Base-by-base conservation (phyloP, 805 yeast species). In the Saccharomycopsis oosterbeekiorum region DNA sequence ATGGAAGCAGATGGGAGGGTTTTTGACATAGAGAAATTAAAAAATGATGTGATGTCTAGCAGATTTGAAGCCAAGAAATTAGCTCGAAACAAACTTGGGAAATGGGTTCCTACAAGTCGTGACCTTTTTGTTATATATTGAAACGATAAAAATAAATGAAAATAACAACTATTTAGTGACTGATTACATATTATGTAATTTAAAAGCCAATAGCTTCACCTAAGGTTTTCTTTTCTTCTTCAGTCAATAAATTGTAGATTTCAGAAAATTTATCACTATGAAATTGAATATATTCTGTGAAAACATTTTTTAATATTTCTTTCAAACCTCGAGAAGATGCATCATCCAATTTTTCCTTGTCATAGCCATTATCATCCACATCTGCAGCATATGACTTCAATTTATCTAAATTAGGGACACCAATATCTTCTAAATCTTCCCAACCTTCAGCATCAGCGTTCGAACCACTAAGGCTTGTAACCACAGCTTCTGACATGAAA, bases 401-500 rank as follows among this genome's bases (percentile, higher is more conserved):
- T 62, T 84, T 85, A 26, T 84, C 88, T 68, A 78, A 86, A 56
- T 82, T 80, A 2, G 88, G 82, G 1, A 78, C 81, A 0, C 85
- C 88, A 53, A 82, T 74, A 57, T 84, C 88, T 15, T 86, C 90
- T 63, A 85, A 74, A 67, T 87, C 94, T 67, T 88, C 94, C 92
- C 94, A 87, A 1, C 80, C 90, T 21, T 76, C 85, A 14, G 74
- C 83, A 24, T 76, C 85, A 14, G 74, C 83, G 47, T 76, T 81
- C 26, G 69, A 77, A n/a, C 70, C 78, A 9, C 73, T 79, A 1
- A 68, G 78, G 1, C 65, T 76, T 6, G 61, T 70, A 14, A 67
- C 74, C 10, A 19, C 63, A 42, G 12, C 59, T 34, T 41, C 56
- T 37, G 61, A 66, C 14, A 61, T 62, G 63, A 67, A 69, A 58